phyloP scores from a whole-genome alignment of 495 filamentous ascomycete species.

The Podospora conica region DNA sequence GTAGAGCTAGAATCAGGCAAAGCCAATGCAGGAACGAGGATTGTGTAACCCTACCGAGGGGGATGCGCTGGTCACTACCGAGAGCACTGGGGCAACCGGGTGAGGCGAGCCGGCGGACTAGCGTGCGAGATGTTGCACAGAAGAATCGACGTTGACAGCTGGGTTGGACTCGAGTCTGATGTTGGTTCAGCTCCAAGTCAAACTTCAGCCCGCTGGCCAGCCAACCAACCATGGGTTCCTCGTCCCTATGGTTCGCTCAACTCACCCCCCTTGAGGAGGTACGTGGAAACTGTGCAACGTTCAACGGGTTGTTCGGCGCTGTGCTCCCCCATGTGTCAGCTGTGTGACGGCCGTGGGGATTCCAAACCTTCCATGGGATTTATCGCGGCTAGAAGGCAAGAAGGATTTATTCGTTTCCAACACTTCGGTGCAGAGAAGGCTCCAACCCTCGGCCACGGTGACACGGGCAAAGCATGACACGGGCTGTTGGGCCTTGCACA shows the following conservation, averaged over 20 bases:
- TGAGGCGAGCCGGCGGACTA: not conserved
- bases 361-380: not conserved
- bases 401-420: not conserved
- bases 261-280: not conserved
- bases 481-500: not conserved
- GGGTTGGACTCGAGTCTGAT: not conserved
- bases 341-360: not conserved
- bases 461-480: not conserved
- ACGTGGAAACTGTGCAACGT: not conserved
- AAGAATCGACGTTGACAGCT: not conserved
- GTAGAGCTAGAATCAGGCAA: not conserved
- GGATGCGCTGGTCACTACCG: too few species aligned
- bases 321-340: not conserved
- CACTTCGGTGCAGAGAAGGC: conserved; percentile 3
- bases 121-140: conserved; percentile 4
- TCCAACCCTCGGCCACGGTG: not conserved
- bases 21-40: not conserved
- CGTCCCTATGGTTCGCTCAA: not conserved
- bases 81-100: not conserved
- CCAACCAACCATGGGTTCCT: conserved; percentile 3
- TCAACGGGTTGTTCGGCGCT: not conserved
- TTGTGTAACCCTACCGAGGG: not conserved
- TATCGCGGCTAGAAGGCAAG: conserved; percentile 3
- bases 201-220: not conserved
- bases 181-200: conserved; percentile 3